phyloP scores from a whole-genome alignment of 2,329 filamentous ascomycete genomes.

The Trichophyton simii region DNA sequence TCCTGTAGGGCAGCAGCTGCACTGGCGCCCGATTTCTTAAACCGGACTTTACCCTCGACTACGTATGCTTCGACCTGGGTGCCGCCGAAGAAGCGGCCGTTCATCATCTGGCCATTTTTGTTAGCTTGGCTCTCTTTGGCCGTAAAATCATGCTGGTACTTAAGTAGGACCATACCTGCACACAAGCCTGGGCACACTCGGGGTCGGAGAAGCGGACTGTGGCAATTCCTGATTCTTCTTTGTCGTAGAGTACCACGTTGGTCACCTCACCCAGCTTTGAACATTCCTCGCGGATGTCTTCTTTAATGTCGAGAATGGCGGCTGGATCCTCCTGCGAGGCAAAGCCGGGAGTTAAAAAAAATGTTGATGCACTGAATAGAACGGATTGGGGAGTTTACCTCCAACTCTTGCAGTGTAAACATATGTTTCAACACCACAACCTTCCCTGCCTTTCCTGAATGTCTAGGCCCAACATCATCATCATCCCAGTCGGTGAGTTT shows the following conservation, averaged over 20 bases:
- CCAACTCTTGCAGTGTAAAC: constrained; percentile 77
- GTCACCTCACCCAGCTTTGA: constrained; percentile 75
- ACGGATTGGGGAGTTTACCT: constrained; percentile 29
- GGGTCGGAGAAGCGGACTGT: constrained; percentile 67
- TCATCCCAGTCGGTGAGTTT: constrained; percentile 94
- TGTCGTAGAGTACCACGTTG: constrained; percentile 81
- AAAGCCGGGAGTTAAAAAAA: not conserved
- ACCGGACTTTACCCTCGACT: constrained; percentile 58
- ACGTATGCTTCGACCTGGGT: constrained; percentile 59
- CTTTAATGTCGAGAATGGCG: constrained; percentile 78
- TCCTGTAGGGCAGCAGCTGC: constrained; percentile 31
- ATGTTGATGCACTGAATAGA: not conserved
- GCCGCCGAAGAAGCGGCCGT: constrained; percentile 67
- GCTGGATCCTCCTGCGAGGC: constrained; percentile 54
- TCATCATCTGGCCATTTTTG: constrained; percentile 44
- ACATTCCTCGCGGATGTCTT: constrained; percentile 86
- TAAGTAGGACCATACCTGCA: constrained; percentile 31
- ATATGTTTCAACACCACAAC: constrained; percentile 81
- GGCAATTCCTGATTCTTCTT: constrained; percentile 71
- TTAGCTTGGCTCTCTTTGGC: not conserved
- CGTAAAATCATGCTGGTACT: too few species aligned
- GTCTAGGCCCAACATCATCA: constrained; percentile 54
- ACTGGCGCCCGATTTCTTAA: constrained; percentile 50
- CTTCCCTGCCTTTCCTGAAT: constrained; percentile 56
- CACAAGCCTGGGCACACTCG: constrained; percentile 59